Conservation (phyloP, 495 filamentous ascomycete species). For the Penicillium waksmanii region DNA sequence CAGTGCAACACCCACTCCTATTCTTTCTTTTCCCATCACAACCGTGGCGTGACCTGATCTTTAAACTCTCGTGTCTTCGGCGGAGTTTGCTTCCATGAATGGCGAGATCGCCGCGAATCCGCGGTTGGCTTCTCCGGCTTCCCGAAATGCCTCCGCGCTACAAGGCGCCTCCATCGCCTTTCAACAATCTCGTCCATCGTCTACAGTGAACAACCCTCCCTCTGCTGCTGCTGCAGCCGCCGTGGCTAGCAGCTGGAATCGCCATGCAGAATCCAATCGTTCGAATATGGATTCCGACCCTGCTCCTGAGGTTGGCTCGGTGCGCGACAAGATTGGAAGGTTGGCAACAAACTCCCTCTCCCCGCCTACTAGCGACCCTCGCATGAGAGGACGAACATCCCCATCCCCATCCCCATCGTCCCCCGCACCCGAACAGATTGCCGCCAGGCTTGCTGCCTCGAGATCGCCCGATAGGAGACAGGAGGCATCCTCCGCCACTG, state of each 20-base stretch:
- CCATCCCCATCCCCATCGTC: conserved; percentile 25
- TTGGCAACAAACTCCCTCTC: conserved; percentile 33
- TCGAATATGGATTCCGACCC: conserved; percentile 26
- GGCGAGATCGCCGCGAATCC: conserved; percentile 40
- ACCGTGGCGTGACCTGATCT: conserved; percentile 8
- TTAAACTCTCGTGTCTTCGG: background rate
- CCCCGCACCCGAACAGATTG: conserved; percentile 36
- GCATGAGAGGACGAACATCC: conserved; percentile 16
- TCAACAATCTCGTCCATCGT: conserved; percentile 22
- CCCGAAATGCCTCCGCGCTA: conserved; percentile 35
- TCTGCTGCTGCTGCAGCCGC: conserved; percentile 22
- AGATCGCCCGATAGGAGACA: conserved; percentile 28
- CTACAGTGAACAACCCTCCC: conserved; percentile 21
- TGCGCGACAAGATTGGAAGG: conserved; percentile 47
- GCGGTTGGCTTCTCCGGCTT: conserved; percentile 31
- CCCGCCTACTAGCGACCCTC: conserved; percentile 5
- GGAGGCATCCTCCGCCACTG: conserved; percentile 7
- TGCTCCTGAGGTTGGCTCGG: conserved; percentile 44
- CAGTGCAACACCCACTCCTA: conserved; percentile 10
- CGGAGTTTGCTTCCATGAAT: conserved; percentile 34
- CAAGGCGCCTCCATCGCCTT: conserved; percentile 48
- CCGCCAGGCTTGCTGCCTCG: conserved; percentile 42
- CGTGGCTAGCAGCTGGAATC: conserved; percentile 25
- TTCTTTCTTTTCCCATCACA: background rate
- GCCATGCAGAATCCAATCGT: conserved; percentile 20